Conservation (phyloP, 352 stramenopile species). For the Phytophthora pistaciae region DNA sequence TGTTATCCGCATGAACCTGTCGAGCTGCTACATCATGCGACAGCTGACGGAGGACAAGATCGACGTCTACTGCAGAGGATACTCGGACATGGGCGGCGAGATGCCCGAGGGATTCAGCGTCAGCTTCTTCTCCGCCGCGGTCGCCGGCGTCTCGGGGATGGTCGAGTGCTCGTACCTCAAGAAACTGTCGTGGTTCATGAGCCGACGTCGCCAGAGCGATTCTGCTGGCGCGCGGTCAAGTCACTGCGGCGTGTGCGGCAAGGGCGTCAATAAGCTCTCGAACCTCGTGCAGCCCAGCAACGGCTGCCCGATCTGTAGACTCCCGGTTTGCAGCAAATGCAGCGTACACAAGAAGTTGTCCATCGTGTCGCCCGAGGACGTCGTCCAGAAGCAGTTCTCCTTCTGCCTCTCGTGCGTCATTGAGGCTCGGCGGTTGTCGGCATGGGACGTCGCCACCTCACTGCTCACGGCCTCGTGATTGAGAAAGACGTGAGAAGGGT, state of each 20-base stretch:
- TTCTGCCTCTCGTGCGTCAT: constrained; percentile 69
- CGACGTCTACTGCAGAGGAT: constrained; percentile 61
- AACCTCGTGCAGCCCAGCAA: constrained; percentile 31
- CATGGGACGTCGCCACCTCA: constrained; percentile 49
- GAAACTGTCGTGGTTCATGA: constrained; percentile 69
- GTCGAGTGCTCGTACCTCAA: constrained; percentile 68
- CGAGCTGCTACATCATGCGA: constrained; percentile 61
- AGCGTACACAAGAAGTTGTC: constrained; percentile 52
- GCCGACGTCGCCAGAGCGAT: constrained; percentile 26
- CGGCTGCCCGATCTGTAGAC: constrained; percentile 41
- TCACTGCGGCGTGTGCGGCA: constrained; percentile 42
- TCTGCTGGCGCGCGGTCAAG: background rate
- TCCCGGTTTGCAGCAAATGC: constrained; percentile 54
- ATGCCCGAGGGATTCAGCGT: constrained; percentile 50
- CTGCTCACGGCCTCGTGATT: constrained; percentile 35
- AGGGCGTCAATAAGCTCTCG: constrained; percentile 35
- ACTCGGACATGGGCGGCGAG: constrained; percentile 51
- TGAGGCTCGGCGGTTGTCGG: constrained; percentile 44
- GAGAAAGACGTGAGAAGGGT: constrained; percentile 1
- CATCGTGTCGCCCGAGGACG: constrained; percentile 41
- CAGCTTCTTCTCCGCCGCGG: constrained; percentile 45
- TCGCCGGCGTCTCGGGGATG: constrained; percentile 43
- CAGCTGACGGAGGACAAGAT: constrained; percentile 45
- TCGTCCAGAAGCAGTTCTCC: constrained; percentile 53
- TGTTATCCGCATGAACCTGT: constrained; percentile 53